Evolutionary conservation across 805 yeast genomes (phyloP).

Genomic region (Candida dendrica): DNA sequence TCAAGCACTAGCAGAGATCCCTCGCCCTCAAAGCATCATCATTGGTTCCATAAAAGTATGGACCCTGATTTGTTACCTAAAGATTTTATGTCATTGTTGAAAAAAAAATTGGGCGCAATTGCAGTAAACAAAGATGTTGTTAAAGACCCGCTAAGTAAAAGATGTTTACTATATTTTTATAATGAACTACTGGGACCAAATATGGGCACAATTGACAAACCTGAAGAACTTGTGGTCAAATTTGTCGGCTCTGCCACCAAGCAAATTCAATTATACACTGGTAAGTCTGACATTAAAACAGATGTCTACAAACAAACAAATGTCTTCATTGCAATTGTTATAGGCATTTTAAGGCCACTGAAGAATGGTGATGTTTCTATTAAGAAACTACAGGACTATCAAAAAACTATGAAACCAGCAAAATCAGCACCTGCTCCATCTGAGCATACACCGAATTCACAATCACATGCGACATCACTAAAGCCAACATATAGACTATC

Average conservation of each 20-base stretch:
- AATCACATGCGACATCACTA: conserved; percentile 17
- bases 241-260: conserved; percentile 48
- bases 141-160: conserved; percentile 43
- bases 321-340: conserved; percentile 9
- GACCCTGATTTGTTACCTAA: conserved; percentile 32
- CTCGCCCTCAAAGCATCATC: conserved; percentile 21
- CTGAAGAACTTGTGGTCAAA: conserved; percentile 41
- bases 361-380: conserved; percentile 28
- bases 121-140: conserved; percentile 35
- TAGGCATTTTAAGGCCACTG: conserved; percentile 10
- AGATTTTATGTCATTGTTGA: conserved; percentile 27
- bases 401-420: conserved; percentile 19
- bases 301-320: conserved; percentile 15
- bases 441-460: background rate
- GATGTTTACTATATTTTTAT: conserved; percentile 56
- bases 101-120: conserved; percentile 33
- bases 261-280: conserved; percentile 33
- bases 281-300: conserved; percentile 11
- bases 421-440: conserved; percentile 1
- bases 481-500: conserved; percentile 45
- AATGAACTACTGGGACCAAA: conserved; percentile 48
- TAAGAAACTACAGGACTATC: conserved; percentile 37
- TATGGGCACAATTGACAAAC: conserved; percentile 26
- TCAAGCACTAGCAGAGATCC: conserved; percentile 13
- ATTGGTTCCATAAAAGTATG: conserved; percentile 23